Base-by-base conservation (phyloP, 257 asterid genomes). In the Eustoma russellianum region DNA sequence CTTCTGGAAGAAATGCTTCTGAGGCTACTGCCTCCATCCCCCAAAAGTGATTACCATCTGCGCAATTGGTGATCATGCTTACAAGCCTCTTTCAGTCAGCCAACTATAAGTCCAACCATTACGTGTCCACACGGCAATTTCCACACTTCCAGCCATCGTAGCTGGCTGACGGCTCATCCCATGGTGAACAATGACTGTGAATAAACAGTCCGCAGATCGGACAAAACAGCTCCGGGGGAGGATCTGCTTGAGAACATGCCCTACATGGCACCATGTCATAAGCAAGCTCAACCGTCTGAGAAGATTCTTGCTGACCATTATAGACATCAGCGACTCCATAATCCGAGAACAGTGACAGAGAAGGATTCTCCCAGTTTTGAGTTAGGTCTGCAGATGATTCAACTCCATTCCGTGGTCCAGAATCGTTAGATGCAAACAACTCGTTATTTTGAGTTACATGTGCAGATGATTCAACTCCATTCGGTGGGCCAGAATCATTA, bases 111-210 rank as follows among this genome's bases (percentile, higher is more conserved):
- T 38, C 9, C 43, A 38, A 38, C 16, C 1, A 54, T 11, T 41
- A 47, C 34, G 55, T 62, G 53, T 13, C 40, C 45, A 83, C 88
- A 79, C 95, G 80, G 54, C 97, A 88, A 56, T 48, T 60, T 63
- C 95, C 95, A 76, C 97, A 88, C 63, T 63, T 77, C 97, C 97
- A 88, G 53, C 68, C 74, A 28, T 59, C 69, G 57, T 60, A 80
- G 33, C 38, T 24, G 30, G 66, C 46, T 5, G 65, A 50, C 45
- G 64, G 62, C 53, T 85, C 95, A 33, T 59, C 43, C 97, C 94
- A 88, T 2, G 87, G 95, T 0, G 95, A 88, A 67, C 97, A 88
- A 52, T 50, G 66, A 24, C 69, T 69, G 67, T 88, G 97, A 33
- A 85, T 68, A 73, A 58, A 69, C 30, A 85, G 13, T 41, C 82